phyloP scores from a whole-genome alignment of 2,329 filamentous ascomycete genomes.

The Tothia fuscella region DNA sequence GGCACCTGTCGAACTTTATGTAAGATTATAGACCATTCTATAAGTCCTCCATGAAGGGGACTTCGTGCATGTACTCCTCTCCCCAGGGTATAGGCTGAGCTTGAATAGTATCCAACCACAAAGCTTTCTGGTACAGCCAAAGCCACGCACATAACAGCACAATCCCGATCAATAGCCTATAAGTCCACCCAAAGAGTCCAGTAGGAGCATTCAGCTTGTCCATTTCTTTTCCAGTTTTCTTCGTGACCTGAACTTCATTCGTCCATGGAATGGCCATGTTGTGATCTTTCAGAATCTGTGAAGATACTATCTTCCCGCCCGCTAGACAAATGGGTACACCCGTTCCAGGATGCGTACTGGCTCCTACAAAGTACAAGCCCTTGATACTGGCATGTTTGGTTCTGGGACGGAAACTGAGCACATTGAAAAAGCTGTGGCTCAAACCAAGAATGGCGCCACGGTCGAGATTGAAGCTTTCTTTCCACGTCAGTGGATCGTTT shows the following conservation, averaged over 20 bases:
- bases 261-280: constrained; percentile 30
- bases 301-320: constrained; percentile 50
- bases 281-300: constrained; percentile 36
- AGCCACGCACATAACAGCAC: background rate
- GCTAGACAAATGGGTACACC: constrained; percentile 64
- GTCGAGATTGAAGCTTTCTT: constrained; percentile 58
- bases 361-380: constrained; percentile 58
- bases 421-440: constrained; percentile 63
- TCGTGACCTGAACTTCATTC: background rate
- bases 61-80: background rate
- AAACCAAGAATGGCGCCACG: constrained; percentile 63
- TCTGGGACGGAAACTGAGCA: constrained; percentile 52
- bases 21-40: no score
- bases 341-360: constrained; percentile 63
- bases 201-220: background rate
- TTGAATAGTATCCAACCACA: constrained; percentile 2
- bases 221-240: constrained; percentile 9
- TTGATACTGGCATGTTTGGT: constrained; percentile 41
- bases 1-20: no score
- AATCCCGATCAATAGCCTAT: background rate
- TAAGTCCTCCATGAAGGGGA: no score
- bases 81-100: constrained; percentile 1
- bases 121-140: constrained; percentile 5
- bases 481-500: constrained; percentile 56
- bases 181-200: background rate